Base-by-base conservation (phyloP, 345 rosid genomes). In the Brassica rapa region DNA sequence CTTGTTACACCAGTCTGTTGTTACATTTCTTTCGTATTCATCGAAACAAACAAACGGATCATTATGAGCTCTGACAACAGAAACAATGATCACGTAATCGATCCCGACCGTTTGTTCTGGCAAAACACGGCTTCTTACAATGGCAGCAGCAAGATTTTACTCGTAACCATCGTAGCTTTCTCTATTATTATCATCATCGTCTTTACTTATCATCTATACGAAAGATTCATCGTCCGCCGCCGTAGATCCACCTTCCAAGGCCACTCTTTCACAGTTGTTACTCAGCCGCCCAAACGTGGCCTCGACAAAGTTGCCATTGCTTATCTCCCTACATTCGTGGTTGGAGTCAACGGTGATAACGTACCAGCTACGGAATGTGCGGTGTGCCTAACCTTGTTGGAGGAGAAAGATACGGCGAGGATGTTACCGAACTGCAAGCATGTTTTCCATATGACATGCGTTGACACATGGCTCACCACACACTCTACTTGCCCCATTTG, bases 401-500 rank as follows among this genome's bases (percentile, higher is more conserved):
- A 89, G 65, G 90, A 89, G 37, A 84, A 87, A 70, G 96, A 90
- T 62, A 86, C 78, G 59, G 96, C 74, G 0, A 85, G 88, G 78
- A 33, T 83, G 68, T 73, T 93, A 33, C 98, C 98, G 1, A 90
- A 89, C 25, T 93, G 96, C 70, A 86, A 85, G 57, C 98, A 91
- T 76, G 78, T 78, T 10, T 93, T 93, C 70, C 97, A 91, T 33
- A 87, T 82, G 0, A 83, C 77, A 41, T 93, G 98, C 70, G 83
- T 93, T 4, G 93, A 93, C 76, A 81, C 73, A 59, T 93, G 97
- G 98, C 66, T 93, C 43, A 49, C 80, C 49, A 83, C 87, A 4
- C 85, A 53, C 16, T 82, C 94, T 7, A 91, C 87, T 0, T 91
- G 98, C 66, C 98, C 98, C 0, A 74, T 91, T 65, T 93, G 98